Evolutionary conservation across 352 stramenopile genomes (phyloP).

Genomic region (Globisporangium recalcitrans): DNA sequence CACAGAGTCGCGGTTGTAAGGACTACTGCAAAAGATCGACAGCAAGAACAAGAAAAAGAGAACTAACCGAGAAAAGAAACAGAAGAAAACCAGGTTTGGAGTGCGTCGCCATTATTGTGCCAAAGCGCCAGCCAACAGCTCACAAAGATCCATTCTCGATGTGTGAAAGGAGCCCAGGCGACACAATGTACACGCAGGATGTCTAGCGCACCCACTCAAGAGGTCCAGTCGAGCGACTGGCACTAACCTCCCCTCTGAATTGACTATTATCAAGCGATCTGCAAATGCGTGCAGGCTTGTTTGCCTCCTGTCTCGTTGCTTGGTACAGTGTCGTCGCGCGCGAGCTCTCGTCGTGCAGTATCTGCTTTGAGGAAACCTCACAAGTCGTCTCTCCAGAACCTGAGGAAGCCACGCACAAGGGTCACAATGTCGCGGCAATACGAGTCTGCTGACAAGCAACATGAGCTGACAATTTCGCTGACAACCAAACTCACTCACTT

Average conservation of each 20-base stretch:
- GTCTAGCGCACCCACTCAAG: no score
- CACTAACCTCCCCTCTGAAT: no score
- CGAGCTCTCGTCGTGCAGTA: no score
- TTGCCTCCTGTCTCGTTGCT: no score
- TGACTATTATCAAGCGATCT: no score
- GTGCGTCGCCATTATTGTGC: background rate
- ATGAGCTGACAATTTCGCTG: background rate
- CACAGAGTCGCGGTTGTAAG: background rate
- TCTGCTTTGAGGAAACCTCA: background rate
- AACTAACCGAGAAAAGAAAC: background rate
- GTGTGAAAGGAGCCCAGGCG: background rate
- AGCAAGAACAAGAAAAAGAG: background rate
- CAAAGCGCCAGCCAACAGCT: background rate
- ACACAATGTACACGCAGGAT: no score
- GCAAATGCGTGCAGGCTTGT: no score
- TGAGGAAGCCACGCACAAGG: background rate
- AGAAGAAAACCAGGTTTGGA: background rate
- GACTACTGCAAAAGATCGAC: background rate
- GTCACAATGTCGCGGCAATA: no score
- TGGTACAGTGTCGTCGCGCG: no score
- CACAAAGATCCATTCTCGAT: background rate
- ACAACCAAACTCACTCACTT: conserved; percentile 8
- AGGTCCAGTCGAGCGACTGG: no score
- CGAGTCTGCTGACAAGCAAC: no score
- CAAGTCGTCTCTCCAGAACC: conserved; percentile 14